phyloP scores from a whole-genome alignment of 2,329 filamentous ascomycete genomes.

The Corynespora cassiicola region DNA sequence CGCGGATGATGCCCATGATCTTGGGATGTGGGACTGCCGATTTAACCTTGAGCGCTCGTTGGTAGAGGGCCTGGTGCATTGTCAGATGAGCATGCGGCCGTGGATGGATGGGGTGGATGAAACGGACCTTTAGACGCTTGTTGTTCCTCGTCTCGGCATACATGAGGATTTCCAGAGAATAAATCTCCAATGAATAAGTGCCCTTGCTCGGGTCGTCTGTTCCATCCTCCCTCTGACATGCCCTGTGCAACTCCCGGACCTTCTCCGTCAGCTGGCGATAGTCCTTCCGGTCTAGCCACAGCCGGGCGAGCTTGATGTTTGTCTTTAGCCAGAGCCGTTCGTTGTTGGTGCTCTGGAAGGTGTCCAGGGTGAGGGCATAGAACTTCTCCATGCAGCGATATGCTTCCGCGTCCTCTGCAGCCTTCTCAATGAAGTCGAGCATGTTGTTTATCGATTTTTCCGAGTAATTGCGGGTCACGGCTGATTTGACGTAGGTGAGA shows the following conservation, averaged over 20 bases:
- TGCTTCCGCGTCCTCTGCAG: conserved; percentile 72
- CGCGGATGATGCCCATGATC: conserved; percentile 98
- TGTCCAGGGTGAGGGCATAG: conserved; percentile 90
- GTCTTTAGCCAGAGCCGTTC: conserved; percentile 98
- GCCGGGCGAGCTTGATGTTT: conserved; percentile 92
- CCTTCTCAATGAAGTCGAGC: conserved; percentile 97
- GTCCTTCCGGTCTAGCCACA: conserved; percentile 90
- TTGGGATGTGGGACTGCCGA: conserved; percentile 98
- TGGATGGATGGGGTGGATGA: conserved; percentile 17
- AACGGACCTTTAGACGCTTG: conserved; percentile 81
- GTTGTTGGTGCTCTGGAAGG: conserved; percentile 97
- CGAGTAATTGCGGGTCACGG: conserved; percentile 96
- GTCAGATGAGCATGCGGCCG: conserved; percentile 31
- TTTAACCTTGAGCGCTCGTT: conserved; percentile 86
- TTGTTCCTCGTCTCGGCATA: conserved; percentile 96
- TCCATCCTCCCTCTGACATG: conserved; percentile 87
- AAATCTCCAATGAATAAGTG: conserved; percentile 94
- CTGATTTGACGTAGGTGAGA: conserved; percentile 95
- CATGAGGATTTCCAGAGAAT: conserved; percentile 98
- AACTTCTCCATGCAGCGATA: conserved; percentile 90
- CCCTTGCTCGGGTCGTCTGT: conserved; percentile 92
- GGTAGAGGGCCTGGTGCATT: conserved; percentile 71
- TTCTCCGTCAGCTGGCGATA: conserved; percentile 82
- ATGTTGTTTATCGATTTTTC: conserved; percentile 99
- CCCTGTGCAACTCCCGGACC: conserved; percentile 84